These are phyloP conservation scores for Physocladia obscura DNA, from an alignment of 192 early-diverging fungal genomes.

Conservation along the genomic window DNA sequence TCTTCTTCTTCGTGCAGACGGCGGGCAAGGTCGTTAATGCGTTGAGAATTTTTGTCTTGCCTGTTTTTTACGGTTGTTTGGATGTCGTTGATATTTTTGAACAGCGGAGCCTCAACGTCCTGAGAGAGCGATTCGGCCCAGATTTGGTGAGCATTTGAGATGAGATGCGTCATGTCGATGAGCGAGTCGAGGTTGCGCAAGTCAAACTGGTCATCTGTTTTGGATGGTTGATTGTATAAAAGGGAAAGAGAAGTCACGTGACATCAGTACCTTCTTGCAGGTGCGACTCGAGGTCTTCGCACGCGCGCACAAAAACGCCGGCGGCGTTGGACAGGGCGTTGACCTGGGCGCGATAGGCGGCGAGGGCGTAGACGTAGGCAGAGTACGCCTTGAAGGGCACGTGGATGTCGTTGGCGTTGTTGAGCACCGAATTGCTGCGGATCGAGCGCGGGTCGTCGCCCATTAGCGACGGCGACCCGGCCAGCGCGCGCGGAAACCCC, in stretches of 20 bases:
- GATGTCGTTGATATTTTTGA: conserved; percentile 36
- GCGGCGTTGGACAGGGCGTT: conserved; percentile 43
- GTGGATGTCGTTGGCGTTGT: not conserved
- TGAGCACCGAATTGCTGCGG: not conserved
- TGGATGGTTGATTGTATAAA: not conserved
- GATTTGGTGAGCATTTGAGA: conserved; percentile 53
- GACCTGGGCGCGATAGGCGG: conserved; percentile 45
- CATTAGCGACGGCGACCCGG: not conserved
- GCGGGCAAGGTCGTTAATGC: conserved; percentile 42
- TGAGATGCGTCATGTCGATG: conserved; percentile 52
- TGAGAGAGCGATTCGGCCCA: conserved; percentile 47
- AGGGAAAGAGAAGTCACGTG: too few species aligned
- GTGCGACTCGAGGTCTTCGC: conserved; percentile 42
- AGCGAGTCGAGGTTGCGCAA: conserved; percentile 54
- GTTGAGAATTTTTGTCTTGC: conserved; percentile 43
- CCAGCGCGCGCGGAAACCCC: not conserved
- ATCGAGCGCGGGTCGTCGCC: not conserved
- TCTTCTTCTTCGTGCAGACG: conserved; percentile 51
- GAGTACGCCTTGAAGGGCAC: conserved; percentile 47
- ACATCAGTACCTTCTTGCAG: not conserved
- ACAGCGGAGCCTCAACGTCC: conserved; percentile 50
- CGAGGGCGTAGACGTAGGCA: conserved; percentile 47
- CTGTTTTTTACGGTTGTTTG: conserved; percentile 13
- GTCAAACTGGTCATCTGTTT: not conserved
- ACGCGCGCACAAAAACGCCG: conserved; percentile 52